Percentiles rank a stretch among this genome's conserved stretches.
Evolutionary conservation across 1,139 yeast species (phyloP).

Genomic region (Zygotorulaspora mrakii): DNA sequence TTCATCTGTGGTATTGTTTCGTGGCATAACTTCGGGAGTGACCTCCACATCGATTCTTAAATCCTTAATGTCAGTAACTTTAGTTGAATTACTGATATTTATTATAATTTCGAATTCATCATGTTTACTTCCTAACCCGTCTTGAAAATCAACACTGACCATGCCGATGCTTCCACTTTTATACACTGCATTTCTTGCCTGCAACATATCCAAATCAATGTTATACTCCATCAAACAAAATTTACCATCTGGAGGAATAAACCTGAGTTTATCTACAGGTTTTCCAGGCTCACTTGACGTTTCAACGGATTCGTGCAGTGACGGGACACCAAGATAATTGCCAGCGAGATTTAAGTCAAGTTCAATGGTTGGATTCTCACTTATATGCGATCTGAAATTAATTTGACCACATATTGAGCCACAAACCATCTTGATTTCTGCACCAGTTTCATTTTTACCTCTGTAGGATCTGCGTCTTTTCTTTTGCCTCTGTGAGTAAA

Average conservation of each 20-base stretch:
- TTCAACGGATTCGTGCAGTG: slow-evolving; percentile 43
- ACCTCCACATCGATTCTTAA: slow-evolving; percentile 51
- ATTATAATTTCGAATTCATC: slow-evolving; percentile 77
- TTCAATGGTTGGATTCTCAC: slow-evolving; percentile 72
- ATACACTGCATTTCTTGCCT: slow-evolving; percentile 17
- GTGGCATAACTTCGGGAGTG: slow-evolving; percentile 1
- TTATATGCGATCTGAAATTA: slow-evolving; percentile 59
- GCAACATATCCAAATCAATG: slow-evolving; percentile 45
- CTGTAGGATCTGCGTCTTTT: slow-evolving; percentile 1
- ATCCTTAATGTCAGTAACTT: slow-evolving; percentile 55
- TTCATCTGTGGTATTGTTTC: not conserved
- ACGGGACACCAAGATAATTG: slow-evolving; percentile 47
- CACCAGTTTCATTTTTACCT: slow-evolving; percentile 6
- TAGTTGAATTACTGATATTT: slow-evolving; percentile 48
- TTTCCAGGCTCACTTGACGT: slow-evolving; percentile 32
- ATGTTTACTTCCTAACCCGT: slow-evolving; percentile 55
- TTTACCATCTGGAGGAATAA: slow-evolving; percentile 88
- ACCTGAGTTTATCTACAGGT: slow-evolving; percentile 28
- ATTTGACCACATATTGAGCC: slow-evolving; percentile 67
- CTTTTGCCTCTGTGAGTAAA: slow-evolving; percentile 20
- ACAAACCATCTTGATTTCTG: slow-evolving; percentile 17
- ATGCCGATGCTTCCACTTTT: slow-evolving; percentile 44
- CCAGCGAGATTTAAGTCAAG: slow-evolving; percentile 49
- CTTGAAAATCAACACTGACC: slow-evolving; percentile 55
- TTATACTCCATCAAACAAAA: slow-evolving; percentile 62